Percentiles rank a stretch among this genome's conserved stretches.
phyloP scores from a whole-genome alignment of 192 early-diverging fungal genomes.

The Physocladia obscura region DNA sequence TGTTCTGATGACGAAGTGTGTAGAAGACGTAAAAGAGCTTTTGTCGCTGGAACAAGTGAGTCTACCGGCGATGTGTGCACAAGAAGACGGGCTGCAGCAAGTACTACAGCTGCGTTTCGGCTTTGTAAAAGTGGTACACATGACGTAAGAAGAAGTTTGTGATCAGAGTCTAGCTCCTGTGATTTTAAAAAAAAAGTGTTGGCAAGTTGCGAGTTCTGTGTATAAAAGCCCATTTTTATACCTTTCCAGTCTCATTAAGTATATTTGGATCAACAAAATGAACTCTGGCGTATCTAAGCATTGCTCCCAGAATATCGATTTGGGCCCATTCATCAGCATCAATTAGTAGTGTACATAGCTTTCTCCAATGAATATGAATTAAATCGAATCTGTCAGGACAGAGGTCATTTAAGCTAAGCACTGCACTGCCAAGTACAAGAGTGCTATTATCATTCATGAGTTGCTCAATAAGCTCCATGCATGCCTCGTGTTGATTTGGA shows the following conservation, averaged over 20 bases:
- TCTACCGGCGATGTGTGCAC: constrained; percentile 31
- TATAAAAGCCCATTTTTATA: not conserved
- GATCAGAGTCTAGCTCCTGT: constrained; percentile 72
- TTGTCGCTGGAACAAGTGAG: constrained; percentile 11
- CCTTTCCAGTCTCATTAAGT: not conserved
- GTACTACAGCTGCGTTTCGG: constrained; percentile 69
- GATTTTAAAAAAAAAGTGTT: not conserved
- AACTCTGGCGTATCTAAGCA: constrained; percentile 72
- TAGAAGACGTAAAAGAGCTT: constrained; percentile 75
- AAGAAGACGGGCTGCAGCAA: constrained; percentile 33
- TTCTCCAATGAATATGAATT: constrained; percentile 86
- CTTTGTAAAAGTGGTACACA: constrained; percentile 75
- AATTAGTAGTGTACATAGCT: constrained; percentile 78
- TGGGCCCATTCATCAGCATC: constrained; percentile 98
- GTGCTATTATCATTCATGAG: constrained; percentile 83
- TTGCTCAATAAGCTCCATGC: constrained; percentile 72
- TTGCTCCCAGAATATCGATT: constrained; percentile 74
- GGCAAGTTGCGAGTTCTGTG: constrained; percentile 8
- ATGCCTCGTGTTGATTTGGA: constrained; percentile 66
- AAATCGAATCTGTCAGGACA: constrained; percentile 83
- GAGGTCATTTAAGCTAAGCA: constrained; percentile 81
- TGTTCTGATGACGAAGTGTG: constrained; percentile 65
- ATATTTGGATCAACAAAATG: constrained; percentile 63
- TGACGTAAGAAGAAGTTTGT: constrained; percentile 67
- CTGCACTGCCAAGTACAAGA: constrained; percentile 81